phyloP scores from a whole-genome alignment of 192 early-diverging fungal species.

The Piromyces finnis region DNA sequence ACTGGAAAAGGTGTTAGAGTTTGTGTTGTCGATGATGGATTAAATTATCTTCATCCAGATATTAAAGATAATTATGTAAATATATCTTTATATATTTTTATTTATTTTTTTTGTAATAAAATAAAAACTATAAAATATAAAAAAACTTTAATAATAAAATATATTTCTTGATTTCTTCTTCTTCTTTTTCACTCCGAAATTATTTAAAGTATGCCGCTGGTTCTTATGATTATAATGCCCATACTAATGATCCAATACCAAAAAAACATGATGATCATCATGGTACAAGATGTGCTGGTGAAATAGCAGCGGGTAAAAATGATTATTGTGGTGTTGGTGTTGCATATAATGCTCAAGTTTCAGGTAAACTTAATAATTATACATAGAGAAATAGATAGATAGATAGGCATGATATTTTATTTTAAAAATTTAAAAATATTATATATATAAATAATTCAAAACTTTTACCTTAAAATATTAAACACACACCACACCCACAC shows the following conservation, averaged over 20 bases:
- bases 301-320: conserved; percentile 82
- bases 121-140: too few species aligned
- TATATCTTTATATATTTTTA: too few species aligned
- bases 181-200: too few species aligned
- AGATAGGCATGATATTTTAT: too few species aligned
- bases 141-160: too few species aligned
- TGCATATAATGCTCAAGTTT: conserved; percentile 69
- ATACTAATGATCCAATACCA: conserved; percentile 54
- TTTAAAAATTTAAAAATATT: too few species aligned
- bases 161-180: too few species aligned
- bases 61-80: conserved; percentile 75
- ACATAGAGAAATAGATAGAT: background rate
- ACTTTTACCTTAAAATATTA: too few species aligned
- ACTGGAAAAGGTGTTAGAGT: conserved; percentile 77
- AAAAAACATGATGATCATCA: conserved; percentile 62
- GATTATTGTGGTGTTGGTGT: conserved; percentile 85
- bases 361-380: conserved; percentile 33
- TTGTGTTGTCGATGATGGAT: conserved; percentile 89
- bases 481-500: too few species aligned
- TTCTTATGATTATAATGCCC: conserved; percentile 89
- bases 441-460: too few species aligned
- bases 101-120: too few species aligned
- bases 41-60: conserved; percentile 76
- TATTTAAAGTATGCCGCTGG: conserved; percentile 11
- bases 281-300: conserved; percentile 93